Conservation (phyloP, 345 rosid species). For the Angophora floribunda region DNA sequence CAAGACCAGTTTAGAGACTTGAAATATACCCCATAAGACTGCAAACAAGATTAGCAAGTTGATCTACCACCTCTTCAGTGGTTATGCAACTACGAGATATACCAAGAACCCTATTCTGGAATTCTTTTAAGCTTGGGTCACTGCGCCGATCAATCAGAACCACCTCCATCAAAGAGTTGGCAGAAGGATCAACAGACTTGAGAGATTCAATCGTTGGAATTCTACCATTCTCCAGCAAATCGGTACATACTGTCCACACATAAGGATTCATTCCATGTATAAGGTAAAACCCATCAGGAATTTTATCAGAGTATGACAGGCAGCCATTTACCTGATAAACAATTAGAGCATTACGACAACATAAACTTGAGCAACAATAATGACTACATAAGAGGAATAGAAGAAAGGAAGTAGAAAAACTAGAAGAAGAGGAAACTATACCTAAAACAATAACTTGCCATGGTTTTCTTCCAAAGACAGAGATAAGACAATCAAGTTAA, state of each 20-base stretch:
- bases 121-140: conserved; percentile 80
- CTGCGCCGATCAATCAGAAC: conserved; percentile 66
- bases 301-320: conserved; percentile 81
- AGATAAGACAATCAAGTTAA: background rate
- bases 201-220: conserved; percentile 86
- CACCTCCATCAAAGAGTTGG: conserved; percentile 64
- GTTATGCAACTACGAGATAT: conserved; percentile 65
- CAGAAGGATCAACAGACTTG: conserved; percentile 60
- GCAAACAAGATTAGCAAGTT: conserved; percentile 91
- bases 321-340: conserved; percentile 86
- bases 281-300: conserved; percentile 96
- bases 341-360: conserved; percentile 5
- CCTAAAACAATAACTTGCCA: background rate
- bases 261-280: conserved; percentile 88
- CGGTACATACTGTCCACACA: conserved; percentile 87
- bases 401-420: background rate
- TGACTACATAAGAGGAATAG: background rate
- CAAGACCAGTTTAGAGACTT: background rate
- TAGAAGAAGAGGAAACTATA: background rate
- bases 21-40: conserved; percentile 79
- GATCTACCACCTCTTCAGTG: conserved; percentile 85
- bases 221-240: conserved; percentile 75
- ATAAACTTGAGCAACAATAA: background rate
- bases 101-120: conserved; percentile 64
- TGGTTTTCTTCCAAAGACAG: background rate